Percentiles rank a stretch among this genome's conserved stretches.
Conservation (phyloP, 1,139 yeast genomes). For the Debaryomyces robertsiae region DNA sequence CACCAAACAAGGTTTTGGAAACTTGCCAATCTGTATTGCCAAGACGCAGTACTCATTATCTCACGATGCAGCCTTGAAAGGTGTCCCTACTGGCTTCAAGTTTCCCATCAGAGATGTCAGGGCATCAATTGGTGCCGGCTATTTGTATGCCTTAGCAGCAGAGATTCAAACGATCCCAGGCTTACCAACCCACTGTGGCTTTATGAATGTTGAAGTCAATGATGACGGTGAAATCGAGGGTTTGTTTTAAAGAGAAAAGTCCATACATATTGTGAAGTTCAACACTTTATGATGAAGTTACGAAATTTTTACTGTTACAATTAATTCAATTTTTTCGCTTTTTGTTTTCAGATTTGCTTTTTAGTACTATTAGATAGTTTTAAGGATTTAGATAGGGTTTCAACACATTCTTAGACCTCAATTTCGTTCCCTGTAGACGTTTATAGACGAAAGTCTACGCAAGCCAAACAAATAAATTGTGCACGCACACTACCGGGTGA, state of each 20-base stretch:
- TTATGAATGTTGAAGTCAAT: constrained; percentile 94
- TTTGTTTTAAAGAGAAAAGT: constrained; percentile 54
- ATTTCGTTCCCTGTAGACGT: background rate
- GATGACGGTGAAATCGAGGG: constrained; percentile 95
- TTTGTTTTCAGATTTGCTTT: constrained; percentile 2
- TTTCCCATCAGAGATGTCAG: constrained; percentile 95
- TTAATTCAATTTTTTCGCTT: constrained; percentile 3
- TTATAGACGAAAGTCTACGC: background rate
- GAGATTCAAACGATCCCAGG: constrained; percentile 98
- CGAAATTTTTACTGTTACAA: constrained; percentile 11
- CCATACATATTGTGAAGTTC: constrained; percentile 18
- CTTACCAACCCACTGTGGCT: constrained; percentile 93
- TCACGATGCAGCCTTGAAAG: constrained; percentile 90
- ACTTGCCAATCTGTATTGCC: constrained; percentile 95
- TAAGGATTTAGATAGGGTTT: constrained; percentile 14
- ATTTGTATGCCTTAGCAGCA: constrained; percentile 93
- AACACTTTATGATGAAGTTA: constrained; percentile 25
- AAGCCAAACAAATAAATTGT: background rate
- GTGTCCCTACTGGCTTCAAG: constrained; percentile 92
- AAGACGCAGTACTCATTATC: constrained; percentile 97
- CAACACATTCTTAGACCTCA: constrained; percentile 14
- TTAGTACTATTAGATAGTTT: constrained; percentile 3
- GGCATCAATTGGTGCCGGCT: constrained; percentile 96
- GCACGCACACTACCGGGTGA: constrained; percentile 3
- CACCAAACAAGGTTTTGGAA: constrained; percentile 87